These are phyloP conservation scores for Fusarium sp. DNA, from an alignment of 2,329 filamentous ascomycete genomes.

Conservation along the genomic window DNA sequence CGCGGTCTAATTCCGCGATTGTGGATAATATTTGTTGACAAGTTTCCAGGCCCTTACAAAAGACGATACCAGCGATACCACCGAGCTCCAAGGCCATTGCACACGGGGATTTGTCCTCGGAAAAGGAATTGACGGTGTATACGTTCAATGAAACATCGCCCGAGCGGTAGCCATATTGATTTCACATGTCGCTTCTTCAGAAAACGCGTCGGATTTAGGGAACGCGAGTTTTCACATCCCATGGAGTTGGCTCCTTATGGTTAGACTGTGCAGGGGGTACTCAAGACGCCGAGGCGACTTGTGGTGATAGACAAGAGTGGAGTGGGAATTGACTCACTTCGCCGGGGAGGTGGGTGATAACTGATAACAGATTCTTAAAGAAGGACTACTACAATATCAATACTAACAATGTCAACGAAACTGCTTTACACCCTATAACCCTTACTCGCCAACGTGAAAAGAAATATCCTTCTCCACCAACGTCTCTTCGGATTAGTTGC, in stretches of 20 bases:
- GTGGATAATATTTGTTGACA: neutral
- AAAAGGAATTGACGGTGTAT: neutral
- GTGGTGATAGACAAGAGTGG: neutral
- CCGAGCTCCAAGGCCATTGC: neutral
- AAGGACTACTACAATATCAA: too few relatives aligned
- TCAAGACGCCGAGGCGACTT: neutral
- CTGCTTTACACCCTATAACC: too few relatives aligned
- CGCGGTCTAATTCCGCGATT: neutral
- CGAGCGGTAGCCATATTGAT: neutral
- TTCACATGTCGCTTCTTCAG: neutral
- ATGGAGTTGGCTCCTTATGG: neutral
- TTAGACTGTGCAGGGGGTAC: neutral
- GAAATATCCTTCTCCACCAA: too few relatives aligned
- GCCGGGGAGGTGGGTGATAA: neutral
- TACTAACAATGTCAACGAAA: too few relatives aligned
- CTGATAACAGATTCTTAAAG: neutral
- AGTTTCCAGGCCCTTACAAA: neutral
- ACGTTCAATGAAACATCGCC: neutral
- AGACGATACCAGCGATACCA: neutral
- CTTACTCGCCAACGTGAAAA: too few relatives aligned
- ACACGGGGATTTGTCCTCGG: neutral
- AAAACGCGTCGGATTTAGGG: neutral
- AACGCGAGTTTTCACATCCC: neutral
- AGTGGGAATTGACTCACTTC: neutral
- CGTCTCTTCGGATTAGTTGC: too few relatives aligned